Evolutionary conservation across 73 alveolate genomes (phyloP).

Genomic region (Paramecium sonneborni): DNA sequence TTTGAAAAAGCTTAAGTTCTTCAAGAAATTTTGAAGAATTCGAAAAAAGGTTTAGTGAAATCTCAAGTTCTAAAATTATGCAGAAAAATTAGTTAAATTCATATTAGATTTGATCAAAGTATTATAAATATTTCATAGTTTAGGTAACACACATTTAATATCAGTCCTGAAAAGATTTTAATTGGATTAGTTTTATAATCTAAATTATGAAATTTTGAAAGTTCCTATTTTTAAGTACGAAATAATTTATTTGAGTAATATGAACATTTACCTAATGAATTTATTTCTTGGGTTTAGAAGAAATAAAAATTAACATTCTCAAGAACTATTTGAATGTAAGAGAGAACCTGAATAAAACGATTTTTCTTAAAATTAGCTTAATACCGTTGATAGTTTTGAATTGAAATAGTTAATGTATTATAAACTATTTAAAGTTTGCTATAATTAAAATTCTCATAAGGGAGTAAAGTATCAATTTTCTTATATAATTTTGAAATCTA

Average conservation of each 20-base stretch:
- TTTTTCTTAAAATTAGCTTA: background rate
- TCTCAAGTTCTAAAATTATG: background rate
- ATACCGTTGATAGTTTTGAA: constrained; percentile 59
- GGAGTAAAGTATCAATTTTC: background rate
- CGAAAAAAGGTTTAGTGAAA: background rate
- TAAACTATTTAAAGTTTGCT: background rate
- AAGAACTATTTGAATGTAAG: background rate
- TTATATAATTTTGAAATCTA: background rate
- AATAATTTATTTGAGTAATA: background rate
- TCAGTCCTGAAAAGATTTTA: constrained; percentile 56
- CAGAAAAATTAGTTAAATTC: background rate
- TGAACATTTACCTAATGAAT: background rate
- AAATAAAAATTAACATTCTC: constrained; percentile 28
- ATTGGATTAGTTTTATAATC: constrained; percentile 29
- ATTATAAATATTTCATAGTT: background rate
- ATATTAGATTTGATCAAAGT: constrained; percentile 51
- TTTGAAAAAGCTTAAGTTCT: constrained; percentile 32
- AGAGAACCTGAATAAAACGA: constrained; percentile 65
- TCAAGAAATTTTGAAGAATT: background rate
- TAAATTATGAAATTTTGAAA: constrained; percentile 56
- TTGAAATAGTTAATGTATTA: constrained; percentile 52
- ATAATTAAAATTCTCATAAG: constrained; percentile 8
- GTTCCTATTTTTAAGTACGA: background rate
- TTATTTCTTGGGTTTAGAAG: constrained; percentile 25
- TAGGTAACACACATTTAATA: constrained; percentile 34